A percentile compares a stretch with the other conserved stretches of the same genome.
These are phyloP conservation scores for Calonectria pauciramosa DNA, from an alignment of 2,329 filamentous ascomycete genomes.

Conservation along the genomic window DNA sequence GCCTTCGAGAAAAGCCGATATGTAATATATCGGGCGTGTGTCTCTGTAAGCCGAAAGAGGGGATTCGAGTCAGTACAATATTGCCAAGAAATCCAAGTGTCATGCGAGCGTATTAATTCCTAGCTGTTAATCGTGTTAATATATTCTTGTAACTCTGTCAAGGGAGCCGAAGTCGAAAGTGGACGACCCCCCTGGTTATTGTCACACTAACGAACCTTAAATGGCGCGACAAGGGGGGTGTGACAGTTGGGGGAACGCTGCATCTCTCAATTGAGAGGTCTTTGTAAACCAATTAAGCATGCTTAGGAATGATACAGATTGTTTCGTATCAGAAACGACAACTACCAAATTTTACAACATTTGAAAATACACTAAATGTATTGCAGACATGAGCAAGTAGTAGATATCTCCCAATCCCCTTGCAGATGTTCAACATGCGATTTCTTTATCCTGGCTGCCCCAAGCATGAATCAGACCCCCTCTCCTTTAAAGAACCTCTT, in stretches of 20 bases:
- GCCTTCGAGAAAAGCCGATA: neutral
- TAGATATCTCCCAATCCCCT: no score
- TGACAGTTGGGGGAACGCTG: neutral
- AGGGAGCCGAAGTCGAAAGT: neutral
- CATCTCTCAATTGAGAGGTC: neutral
- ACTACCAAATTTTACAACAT: neutral
- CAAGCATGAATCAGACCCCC: neutral
- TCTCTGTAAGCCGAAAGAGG: neutral
- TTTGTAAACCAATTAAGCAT: neutral
- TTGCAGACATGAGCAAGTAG: neutral
- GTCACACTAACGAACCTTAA: neutral
- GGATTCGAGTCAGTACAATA: no score
- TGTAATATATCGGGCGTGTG: neutral
- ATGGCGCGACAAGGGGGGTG: neutral
- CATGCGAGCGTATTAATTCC: neutral
- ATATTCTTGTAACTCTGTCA: neutral
- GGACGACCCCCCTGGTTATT: no score
- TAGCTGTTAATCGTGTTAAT: neutral
- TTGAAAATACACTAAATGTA: neutral
- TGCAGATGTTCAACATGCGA: neutral
- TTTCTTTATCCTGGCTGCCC: neutral
- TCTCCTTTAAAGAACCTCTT: neutral
- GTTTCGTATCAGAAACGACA: neutral
- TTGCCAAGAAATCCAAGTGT: neutral
- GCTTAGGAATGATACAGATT: neutral